Percentiles rank a stretch among this genome's conserved stretches.
Conservation (phyloP, 805 yeast genomes). For the Wickerhamiella hasegawae region DNA sequence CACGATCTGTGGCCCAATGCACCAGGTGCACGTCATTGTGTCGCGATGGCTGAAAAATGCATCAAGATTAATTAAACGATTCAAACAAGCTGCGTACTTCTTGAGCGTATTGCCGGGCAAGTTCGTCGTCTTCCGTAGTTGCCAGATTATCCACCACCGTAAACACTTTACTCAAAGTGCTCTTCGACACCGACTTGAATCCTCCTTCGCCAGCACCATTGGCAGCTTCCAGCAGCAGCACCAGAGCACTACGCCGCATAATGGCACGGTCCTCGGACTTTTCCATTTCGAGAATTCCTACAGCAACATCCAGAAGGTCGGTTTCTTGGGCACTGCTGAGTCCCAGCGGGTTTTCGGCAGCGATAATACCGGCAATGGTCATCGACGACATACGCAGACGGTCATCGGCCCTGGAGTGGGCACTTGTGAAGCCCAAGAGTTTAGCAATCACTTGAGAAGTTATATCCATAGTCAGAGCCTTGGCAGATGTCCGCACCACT, state of each 20-base stretch:
- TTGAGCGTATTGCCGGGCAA: constrained; percentile 19
- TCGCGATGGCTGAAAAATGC: no score
- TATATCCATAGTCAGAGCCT: constrained; percentile 29
- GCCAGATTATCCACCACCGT: neutral
- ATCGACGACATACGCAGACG: constrained; percentile 71
- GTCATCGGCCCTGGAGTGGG: constrained; percentile 27
- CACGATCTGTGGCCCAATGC: neutral
- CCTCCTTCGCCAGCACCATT: constrained; percentile 18
- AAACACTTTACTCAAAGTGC: neutral
- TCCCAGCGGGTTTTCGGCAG: constrained; percentile 43
- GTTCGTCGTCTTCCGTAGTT: constrained; percentile 18
- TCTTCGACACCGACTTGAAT: constrained; percentile 10
- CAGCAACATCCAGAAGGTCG: constrained; percentile 56
- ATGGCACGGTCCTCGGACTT: constrained; percentile 28
- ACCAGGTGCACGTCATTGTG: neutral
- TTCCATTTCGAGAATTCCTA: constrained; percentile 60
- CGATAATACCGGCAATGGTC: constrained; percentile 63
- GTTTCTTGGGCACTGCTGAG: constrained; percentile 27
- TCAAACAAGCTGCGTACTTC: constrained; percentile 1
- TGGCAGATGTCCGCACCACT: constrained; percentile 34
- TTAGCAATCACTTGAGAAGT: constrained; percentile 25
- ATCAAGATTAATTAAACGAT: neutral
- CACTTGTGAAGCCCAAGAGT: constrained; percentile 7
- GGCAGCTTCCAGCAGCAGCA: constrained; percentile 28
- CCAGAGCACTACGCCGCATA: constrained; percentile 63